Base-by-base conservation (phyloP, 768 basidiomycete genomes). In the Rhodocollybia butyracea region DNA sequence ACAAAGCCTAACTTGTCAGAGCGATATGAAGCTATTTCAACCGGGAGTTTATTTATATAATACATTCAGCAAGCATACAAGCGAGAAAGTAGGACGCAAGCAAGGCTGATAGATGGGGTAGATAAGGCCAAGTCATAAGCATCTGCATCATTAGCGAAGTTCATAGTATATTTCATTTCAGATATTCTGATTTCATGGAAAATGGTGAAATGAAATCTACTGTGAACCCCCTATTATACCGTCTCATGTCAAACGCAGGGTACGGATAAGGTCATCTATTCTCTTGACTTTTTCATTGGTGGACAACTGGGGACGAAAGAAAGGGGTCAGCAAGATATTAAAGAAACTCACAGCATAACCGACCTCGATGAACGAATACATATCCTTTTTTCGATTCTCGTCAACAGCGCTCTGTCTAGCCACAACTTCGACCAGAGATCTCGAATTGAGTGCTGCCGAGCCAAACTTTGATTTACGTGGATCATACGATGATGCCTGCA, bases 341-440 rank as follows among this genome's bases (percentile, higher is more conserved):
- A 46, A 38, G 17, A 40, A 29, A 10, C 15, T 5, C 17, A 21
- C 1, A 3, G 39, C 22, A n/a, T 27, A 26, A 65, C 75, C 17
- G 60, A 80, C 83, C 68, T 79, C 69, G 48, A 73, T 79, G 59
- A 85, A 85, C 21, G 56, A 29, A 61, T 82, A 74, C 81, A 85
- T 81, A 51, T 70, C 60, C 50, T 59, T 64, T 46, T 67, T 77
- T 22, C 74, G 73, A 31, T 71, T 70, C 15, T 71, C 70, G 55
- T 71, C 61, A 10, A 66, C 75, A 1, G 70, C 70, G 50, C 72
- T 64, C 53, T 71, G 71, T 15, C 64, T 68, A 3, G 81, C 80
- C 29, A 80, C 68, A 17, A 66, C 62, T 43, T 84, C 82, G 12
- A 80, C 48, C 15, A 50, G 76, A 57, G 83, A 81, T 2, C 69